Evolutionary conservation across 2,329 filamentous ascomycete species (phyloP), one percentile per base, ranked within the genome.

Genomic region (Pseudovirgaria hyperparasitica): DNA sequence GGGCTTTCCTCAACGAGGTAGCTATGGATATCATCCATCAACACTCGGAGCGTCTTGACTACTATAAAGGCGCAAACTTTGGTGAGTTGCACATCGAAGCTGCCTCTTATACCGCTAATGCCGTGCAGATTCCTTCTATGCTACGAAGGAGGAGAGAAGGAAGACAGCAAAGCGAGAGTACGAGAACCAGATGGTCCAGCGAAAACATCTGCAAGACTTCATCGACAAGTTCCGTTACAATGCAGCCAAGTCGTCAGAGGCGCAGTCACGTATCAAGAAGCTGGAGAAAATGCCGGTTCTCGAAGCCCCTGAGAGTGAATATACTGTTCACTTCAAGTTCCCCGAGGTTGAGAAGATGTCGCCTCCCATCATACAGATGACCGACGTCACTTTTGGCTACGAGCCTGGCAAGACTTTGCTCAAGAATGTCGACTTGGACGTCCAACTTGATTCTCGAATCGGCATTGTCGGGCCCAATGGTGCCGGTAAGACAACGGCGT

Each of bases 181-280:
- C 58, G 90, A 98, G 58, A 96, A 92, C 58, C 90, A 98, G 52
- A 93, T 96, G 84, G 84, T 70, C 1, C 75, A 87, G 56, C 72
- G 90, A 42, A 84, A 85, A 17, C 90, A 98, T 65, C 61, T 98
- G 37, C 90, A 98, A 63, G 61, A 82, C 16, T 98, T 98, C 58
- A 98, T 98, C 60, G 90, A 98, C 70, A 98, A 98, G 61, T 98
- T 98, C 69, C 76, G 90, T 28, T 98, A 98, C 69, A 98, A 98
- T 51, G 90, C 90, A 16, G 90, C 87, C 47, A 98, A 98, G 57
- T 94, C 90, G 1, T 93, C 87, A 6, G 90, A 98, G 64, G 90
- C 90, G 2, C 90, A 98, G 52, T 96, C 87, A 1, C 77, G 90
- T 47, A 96, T 98, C 70, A 98, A 98, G 70, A 98, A 98, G 54